phyloP scores from a whole-genome alignment of 2,329 filamentous ascomycete genomes.

The Phialocephala sp. region DNA sequence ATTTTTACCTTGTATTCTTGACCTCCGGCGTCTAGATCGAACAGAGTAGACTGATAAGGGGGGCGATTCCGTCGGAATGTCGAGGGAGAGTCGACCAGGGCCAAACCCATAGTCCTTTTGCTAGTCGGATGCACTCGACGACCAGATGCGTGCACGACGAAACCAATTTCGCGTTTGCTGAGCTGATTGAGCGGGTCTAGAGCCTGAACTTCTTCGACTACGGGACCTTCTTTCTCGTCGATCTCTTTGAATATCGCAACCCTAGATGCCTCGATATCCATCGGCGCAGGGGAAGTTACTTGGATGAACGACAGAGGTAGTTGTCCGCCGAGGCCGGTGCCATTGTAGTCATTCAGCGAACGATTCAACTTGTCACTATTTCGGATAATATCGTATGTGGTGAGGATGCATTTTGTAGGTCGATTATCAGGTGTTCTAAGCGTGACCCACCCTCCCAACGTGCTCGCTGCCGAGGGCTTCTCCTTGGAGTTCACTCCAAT shows the following conservation, averaged over 20 bases:
- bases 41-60: neutral
- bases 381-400: neutral
- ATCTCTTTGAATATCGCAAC: neutral
- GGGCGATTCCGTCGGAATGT: neutral
- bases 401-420: neutral
- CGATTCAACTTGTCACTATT: neutral
- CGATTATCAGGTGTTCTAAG: neutral
- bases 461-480: neutral
- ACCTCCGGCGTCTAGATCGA: neutral
- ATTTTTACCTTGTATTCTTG: neutral
- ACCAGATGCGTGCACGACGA: conserved; percentile 3
- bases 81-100: neutral
- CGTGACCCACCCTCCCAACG: neutral
- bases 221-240: neutral
- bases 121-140: neutral
- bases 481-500: neutral
- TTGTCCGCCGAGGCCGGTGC: neutral
- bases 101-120: neutral
- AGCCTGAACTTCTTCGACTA: neutral
- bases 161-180: neutral
- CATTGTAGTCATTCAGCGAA: neutral
- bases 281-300: neutral
- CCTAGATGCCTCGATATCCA: neutral
- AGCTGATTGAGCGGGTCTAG: neutral
- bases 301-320: neutral